phyloP scores from a whole-genome alignment of 495 filamentous ascomycete species.

The Aspergillus sclerotioniger region DNA sequence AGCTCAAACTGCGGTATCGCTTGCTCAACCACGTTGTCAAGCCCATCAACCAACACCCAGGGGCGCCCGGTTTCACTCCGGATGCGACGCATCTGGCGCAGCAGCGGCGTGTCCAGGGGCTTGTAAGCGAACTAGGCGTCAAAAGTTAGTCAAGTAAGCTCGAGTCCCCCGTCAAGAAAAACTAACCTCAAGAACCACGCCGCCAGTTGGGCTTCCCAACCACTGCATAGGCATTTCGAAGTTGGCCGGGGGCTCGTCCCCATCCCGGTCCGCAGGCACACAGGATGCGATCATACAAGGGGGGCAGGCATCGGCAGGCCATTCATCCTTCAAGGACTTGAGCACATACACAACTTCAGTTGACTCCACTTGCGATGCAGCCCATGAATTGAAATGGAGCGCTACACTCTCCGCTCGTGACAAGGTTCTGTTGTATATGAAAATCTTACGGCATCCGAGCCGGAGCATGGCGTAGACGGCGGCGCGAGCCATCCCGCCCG shows the following conservation, averaged over 20 bases:
- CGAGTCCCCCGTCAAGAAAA: not conserved
- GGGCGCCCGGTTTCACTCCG: slow-evolving; percentile 58
- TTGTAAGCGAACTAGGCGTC: slow-evolving; percentile 64
- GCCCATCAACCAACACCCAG: slow-evolving; percentile 77
- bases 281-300: slow-evolving; percentile 78
- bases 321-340: slow-evolving; percentile 54
- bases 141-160: slow-evolving; percentile 18
- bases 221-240: slow-evolving; percentile 74
- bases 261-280: slow-evolving; percentile 66
- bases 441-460: slow-evolving; percentile 75
- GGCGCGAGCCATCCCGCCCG: slow-evolving; percentile 78
- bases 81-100: slow-evolving; percentile 60
- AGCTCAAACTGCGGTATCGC: slow-evolving; percentile 82
- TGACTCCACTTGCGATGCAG: slow-evolving; percentile 40
- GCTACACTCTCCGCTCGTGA: slow-evolving; percentile 64
- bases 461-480: slow-evolving; percentile 78
- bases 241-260: slow-evolving; percentile 62
- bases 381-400: slow-evolving; percentile 66
- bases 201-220: slow-evolving; percentile 74
- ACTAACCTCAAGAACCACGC: slow-evolving; percentile 71
- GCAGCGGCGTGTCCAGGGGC: slow-evolving; percentile 67
- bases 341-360: slow-evolving; percentile 60
- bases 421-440: slow-evolving; percentile 70
- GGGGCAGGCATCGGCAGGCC: slow-evolving; percentile 61
- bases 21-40: slow-evolving; percentile 78